These are phyloP conservation scores for Penicillium sp. DNA, from an alignment of 2,329 filamentous ascomycete genomes.

Conservation along the genomic window DNA sequence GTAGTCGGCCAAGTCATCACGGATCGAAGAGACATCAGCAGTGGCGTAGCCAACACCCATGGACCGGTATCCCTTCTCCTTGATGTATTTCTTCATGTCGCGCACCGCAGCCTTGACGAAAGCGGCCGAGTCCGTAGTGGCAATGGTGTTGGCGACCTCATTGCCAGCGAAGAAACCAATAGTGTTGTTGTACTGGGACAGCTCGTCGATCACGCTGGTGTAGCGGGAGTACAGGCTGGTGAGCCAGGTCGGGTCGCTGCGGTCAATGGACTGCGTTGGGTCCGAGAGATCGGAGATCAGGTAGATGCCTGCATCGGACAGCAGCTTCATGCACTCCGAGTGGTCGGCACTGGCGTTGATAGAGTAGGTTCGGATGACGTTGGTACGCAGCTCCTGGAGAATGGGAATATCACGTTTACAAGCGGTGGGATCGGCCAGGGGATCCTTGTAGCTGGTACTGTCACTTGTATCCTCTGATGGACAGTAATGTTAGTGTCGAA, in stretches of 20 bases:
- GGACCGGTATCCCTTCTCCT: slow-evolving; percentile 68
- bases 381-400: slow-evolving; percentile 76
- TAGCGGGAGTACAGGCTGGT: slow-evolving; percentile 75
- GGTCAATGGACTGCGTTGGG: slow-evolving; percentile 79
- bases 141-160: slow-evolving; percentile 83
- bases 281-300: slow-evolving; percentile 86
- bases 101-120: slow-evolving; percentile 96
- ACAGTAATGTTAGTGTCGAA: neutral
- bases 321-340: slow-evolving; percentile 75
- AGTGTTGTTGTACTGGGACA: slow-evolving; percentile 80
- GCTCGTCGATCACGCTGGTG: slow-evolving; percentile 74
- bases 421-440: slow-evolving; percentile 67
- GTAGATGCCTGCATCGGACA: slow-evolving; percentile 85
- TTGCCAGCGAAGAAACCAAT: slow-evolving; percentile 97
- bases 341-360: slow-evolving; percentile 78
- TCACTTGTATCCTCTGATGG: slow-evolving; percentile 50
- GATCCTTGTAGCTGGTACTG: slow-evolving; percentile 69
- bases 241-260: slow-evolving; percentile 74
- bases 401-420: slow-evolving; percentile 84
- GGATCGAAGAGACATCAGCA: slow-evolving; percentile 85
- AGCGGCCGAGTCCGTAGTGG: slow-evolving; percentile 84
- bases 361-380: slow-evolving; percentile 90
- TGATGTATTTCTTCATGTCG: slow-evolving; percentile 91
- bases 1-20: slow-evolving; percentile 78
- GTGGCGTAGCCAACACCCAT: slow-evolving; percentile 92